phyloP scores from a whole-genome alignment of 2,329 filamentous ascomycete genomes.

The Xylaria sp. region DNA sequence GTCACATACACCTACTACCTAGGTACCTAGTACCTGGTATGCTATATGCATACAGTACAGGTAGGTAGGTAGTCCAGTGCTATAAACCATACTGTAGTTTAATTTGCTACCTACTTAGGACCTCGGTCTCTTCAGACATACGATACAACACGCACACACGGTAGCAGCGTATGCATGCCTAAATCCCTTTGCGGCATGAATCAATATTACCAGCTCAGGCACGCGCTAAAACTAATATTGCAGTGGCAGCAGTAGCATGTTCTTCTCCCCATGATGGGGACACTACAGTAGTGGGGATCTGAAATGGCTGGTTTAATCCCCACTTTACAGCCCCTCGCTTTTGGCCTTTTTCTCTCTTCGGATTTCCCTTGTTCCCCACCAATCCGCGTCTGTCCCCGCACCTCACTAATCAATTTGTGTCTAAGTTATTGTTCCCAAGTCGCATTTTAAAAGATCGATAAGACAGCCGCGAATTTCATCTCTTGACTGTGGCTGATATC shows the following conservation, averaged over 20 bases:
- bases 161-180: not conserved
- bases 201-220: not conserved
- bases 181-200: not conserved
- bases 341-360: slow-evolving; percentile 4
- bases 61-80: not conserved
- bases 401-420: slow-evolving; percentile 19
- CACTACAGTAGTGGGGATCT: not conserved
- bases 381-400: slow-evolving; percentile 24
- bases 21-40: too few species aligned
- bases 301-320: not conserved
- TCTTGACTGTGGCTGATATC: not conserved
- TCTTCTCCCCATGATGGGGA: slow-evolving; percentile 1
- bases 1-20: not conserved
- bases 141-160: not conserved
- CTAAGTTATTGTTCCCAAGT: slow-evolving; percentile 3
- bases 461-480: not conserved
- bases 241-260: not conserved
- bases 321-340: slow-evolving; percentile 21
- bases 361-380: slow-evolving; percentile 27
- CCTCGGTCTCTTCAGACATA: too few species aligned
- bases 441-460: not conserved
- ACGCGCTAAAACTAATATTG: not conserved
- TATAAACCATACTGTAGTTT: not conserved
- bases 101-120: not conserved
- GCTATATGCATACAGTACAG: slow-evolving; percentile 4